Evolutionary conservation across 805 yeast species (phyloP).

Genomic region (Teunomyces lycoperdinae): DNA sequence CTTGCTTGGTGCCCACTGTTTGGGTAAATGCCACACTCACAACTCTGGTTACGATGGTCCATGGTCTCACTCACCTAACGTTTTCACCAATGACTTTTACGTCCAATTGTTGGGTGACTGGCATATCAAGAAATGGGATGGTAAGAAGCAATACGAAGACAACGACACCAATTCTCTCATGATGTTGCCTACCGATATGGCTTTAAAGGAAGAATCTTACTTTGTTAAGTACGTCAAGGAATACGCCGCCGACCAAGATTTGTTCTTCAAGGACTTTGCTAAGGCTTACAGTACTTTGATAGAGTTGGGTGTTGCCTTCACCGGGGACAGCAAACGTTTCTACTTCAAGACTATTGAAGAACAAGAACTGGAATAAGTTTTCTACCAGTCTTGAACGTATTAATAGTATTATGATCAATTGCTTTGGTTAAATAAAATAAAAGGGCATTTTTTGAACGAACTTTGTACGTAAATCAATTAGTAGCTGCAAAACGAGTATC

Average conservation of each 20-base stretch:
- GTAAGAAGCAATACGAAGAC: slow-evolving; percentile 40
- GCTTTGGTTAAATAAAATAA: neutral
- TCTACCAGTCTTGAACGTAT: neutral
- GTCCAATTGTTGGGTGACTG: slow-evolving; percentile 48
- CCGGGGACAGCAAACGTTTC: slow-evolving; percentile 42
- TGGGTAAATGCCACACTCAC: slow-evolving; percentile 38
- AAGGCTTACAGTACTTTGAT: slow-evolving; percentile 44
- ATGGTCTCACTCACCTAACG: slow-evolving; percentile 38
- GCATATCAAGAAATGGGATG: slow-evolving; percentile 46
- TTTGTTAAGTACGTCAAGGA: slow-evolving; percentile 45
- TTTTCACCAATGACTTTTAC: slow-evolving; percentile 41
- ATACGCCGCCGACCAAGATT: slow-evolving; percentile 49
- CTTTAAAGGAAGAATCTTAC: slow-evolving; percentile 44
- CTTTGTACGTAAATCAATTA: too few species aligned
- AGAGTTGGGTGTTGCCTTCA: slow-evolving; percentile 49
- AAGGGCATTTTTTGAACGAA: neutral
- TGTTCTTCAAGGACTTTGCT: slow-evolving; percentile 50
- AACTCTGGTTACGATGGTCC: slow-evolving; percentile 43
- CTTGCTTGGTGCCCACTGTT: slow-evolving; percentile 42
- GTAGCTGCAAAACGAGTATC: neutral
- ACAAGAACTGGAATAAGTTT: slow-evolving; percentile 30
- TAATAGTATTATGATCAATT: neutral
- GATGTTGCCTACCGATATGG: slow-evolving; percentile 63
- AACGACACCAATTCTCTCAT: slow-evolving; percentile 38
- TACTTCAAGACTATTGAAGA: slow-evolving; percentile 68